Evolutionary conservation across 176 grass and related monocot species (phyloP).

Genomic region (Eleusine coracana): DNA sequence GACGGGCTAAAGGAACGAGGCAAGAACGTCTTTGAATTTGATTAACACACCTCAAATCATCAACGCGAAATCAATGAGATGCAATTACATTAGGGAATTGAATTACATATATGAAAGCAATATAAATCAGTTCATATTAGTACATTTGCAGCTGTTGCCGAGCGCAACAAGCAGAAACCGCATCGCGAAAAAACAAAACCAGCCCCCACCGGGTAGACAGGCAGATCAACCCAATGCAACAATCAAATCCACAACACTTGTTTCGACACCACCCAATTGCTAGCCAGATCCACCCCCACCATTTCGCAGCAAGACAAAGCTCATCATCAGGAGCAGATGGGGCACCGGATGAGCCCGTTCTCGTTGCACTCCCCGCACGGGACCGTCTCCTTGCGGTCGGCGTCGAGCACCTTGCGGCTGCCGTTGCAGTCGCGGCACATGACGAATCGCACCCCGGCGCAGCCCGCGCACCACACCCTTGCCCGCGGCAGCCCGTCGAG

Average conservation of each 20-base stretch:
- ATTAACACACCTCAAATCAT: not conserved
- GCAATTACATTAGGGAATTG: constrained; percentile 21
- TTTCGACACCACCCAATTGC: not conserved
- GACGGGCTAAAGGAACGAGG: too few relatives aligned
- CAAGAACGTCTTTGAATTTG: not conserved
- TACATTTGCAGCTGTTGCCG: constrained; percentile 43
- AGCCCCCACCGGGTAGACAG: constrained; percentile 52
- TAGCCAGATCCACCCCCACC: not conserved
- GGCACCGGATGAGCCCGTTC: constrained; percentile 92
- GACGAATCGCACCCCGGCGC: constrained; percentile 84
- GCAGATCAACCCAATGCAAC: constrained; percentile 60
- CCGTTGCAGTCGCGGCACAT: constrained; percentile 95
- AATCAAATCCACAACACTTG: constrained; percentile 5
- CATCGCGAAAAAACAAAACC: constrained; percentile 20
- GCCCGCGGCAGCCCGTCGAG: constrained; percentile 77
- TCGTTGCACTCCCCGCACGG: constrained; percentile 87
- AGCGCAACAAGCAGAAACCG: constrained; percentile 35
- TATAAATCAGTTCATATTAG: constrained; percentile 45
- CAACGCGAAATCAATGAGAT: constrained; percentile 7
- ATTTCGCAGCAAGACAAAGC: not conserved
- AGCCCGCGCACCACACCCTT: constrained; percentile 75
- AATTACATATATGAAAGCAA: constrained; percentile 35
- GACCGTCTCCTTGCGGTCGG: constrained; percentile 55
- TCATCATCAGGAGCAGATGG: constrained; percentile 57
- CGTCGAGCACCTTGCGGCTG: constrained; percentile 93